Percentiles rank a stretch among this genome's conserved stretches.
These are phyloP conservation scores for Teratosphaeria viscida DNA, from an alignment of 2,329 filamentous ascomycete species.

Conservation along the genomic window DNA sequence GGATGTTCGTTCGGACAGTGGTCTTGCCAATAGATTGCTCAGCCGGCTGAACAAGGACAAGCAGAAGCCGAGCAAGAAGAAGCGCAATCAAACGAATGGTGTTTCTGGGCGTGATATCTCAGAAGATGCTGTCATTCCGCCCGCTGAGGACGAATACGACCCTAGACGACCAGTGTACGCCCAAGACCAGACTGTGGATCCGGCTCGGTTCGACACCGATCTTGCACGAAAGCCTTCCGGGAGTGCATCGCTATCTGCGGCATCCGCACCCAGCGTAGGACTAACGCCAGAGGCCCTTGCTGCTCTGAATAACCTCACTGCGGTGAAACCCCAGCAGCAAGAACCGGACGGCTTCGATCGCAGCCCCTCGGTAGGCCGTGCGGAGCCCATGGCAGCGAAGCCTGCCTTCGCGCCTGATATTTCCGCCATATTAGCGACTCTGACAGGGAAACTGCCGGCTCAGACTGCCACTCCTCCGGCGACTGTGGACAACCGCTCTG, in stretches of 20 bases:
- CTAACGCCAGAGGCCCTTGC: constrained; percentile 16
- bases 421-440: constrained; percentile 19
- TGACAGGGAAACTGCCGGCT: constrained; percentile 9
- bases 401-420: constrained; percentile 14
- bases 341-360: neutral
- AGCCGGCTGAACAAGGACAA: constrained; percentile 19
- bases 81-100: constrained; percentile 18
- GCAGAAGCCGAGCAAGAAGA: constrained; percentile 17
- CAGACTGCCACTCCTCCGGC: constrained; percentile 8
- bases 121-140: constrained; percentile 25
- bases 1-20: constrained; percentile 7
- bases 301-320: constrained; percentile 12
- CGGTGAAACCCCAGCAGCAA: neutral
- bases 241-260: neutral
- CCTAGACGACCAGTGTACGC: constrained; percentile 29
- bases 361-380: constrained; percentile 11
- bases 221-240: constrained; percentile 11
- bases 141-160: constrained; percentile 40
- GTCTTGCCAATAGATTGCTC: constrained; percentile 14
- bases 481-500: constrained; percentile 6
- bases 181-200: constrained; percentile 12
- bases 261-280: neutral
- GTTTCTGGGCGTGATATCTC: constrained; percentile 13
- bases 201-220: constrained; percentile 22
- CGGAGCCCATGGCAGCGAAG: constrained; percentile 3